Evolutionary conservation across 805 yeast species (phyloP).

Genomic region (Pichia paraexigua): DNA sequence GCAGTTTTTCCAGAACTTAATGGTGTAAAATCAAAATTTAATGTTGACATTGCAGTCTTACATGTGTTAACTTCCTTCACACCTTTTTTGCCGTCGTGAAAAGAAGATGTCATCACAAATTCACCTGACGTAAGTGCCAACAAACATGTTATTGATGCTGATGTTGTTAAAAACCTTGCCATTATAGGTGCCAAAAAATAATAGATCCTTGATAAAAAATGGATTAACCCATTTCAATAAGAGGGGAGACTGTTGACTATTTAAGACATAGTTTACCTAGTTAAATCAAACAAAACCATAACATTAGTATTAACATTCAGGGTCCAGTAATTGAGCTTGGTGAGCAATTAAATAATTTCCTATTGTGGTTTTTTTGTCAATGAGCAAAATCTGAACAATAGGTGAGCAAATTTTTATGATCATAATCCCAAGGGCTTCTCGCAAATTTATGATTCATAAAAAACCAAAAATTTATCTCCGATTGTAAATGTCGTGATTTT

Average conservation of each 20-base stretch:
- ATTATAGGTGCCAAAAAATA: neutral
- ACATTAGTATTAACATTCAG: neutral
- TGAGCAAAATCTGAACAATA: neutral
- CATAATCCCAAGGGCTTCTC: neutral
- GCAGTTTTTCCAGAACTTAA: neutral
- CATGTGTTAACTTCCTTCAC: slow-evolving; percentile 13
- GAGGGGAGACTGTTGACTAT: too few species aligned
- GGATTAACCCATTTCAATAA: too few species aligned
- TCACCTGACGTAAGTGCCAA: neutral
- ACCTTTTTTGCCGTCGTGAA: slow-evolving; percentile 1
- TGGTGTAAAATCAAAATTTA: slow-evolving; percentile 10
- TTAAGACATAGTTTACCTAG: neutral
- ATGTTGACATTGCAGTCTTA: slow-evolving; percentile 3
- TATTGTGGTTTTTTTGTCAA: neutral
- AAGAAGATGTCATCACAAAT: neutral
- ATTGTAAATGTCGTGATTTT: too few species aligned
- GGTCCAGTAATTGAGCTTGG: neutral
- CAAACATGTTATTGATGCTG: neutral
- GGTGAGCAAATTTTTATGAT: neutral
- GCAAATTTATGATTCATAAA: neutral
- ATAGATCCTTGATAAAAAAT: too few species aligned
- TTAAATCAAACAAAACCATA: neutral
- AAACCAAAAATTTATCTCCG: too few species aligned
- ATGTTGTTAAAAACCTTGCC: neutral
- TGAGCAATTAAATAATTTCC: neutral